Evolutionary conservation across 352 stramenopile species (phyloP), one percentile per base, ranked within the genome.

Genomic region (Phytophthora agathidicida): DNA sequence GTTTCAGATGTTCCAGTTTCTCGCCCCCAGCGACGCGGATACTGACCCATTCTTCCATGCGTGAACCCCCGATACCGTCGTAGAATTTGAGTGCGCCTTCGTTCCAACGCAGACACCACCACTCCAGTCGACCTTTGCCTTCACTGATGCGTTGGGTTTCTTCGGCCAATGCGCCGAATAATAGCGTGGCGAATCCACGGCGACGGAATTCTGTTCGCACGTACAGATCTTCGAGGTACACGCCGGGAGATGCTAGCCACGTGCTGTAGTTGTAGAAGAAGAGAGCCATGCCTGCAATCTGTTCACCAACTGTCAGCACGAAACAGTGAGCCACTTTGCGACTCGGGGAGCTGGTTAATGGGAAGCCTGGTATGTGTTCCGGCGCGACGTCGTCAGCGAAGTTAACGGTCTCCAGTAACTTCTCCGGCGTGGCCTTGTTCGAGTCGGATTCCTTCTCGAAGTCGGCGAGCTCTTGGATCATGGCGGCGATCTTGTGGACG

Each of bases 261-360:
- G 56, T 67, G 48, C 62, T 71, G 41, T 65, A 70, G 46, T 65
- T 70, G 60, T 70, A 70, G 54, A 60, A 70, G 28, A 70, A 70
- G 6, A 70, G 23, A 26, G 54, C 60, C 60, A 70, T 70, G 2
- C 38, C 60, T 4, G 60, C 60, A 24, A 70, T 32, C 27, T 70
- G 16, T 10, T 65, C 60, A 9, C 41, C 54, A 17, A 70, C 28
- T 1, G 60, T 61, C n/a, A 70, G 5, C 17, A 70, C 47, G 17
- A 70, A 65, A 36, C 60, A 70, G 22, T 70, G 60, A 35, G 56
- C 62, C 10, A 71, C 61, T n/a, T 71, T 71, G 24, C 56, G 49
- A 23, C 48, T 71, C n/a, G 62, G 48, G 39, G 61, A 28, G 5
- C 48, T 27, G 1, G 41, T 46, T 20, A 69, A 10, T 9, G 41